A percentile compares a stretch with the other conserved stretches of the same genome.
Conservation (phyloP, 441 rosid species). For the Euphorbia corollata region DNA sequence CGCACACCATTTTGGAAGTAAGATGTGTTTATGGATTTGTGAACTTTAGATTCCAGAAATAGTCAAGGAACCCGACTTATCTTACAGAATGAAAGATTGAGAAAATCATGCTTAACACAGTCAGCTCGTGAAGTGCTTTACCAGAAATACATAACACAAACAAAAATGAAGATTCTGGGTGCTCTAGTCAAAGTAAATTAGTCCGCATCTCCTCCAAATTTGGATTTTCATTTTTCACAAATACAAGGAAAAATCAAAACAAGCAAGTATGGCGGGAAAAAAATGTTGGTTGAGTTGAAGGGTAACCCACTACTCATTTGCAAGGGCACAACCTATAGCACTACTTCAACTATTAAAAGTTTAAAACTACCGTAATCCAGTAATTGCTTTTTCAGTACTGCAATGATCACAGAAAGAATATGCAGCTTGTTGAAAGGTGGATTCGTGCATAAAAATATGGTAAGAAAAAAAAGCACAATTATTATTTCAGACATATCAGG, state of each 20-base stretch:
- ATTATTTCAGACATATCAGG: neutral
- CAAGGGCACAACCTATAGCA: neutral
- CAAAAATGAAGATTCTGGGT: neutral
- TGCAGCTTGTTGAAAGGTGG: no score
- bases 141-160: neutral
- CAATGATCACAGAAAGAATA: neutral
- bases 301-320: neutral
- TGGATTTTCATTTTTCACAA: neutral
- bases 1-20: neutral
- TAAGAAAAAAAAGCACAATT: neutral
- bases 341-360: neutral
- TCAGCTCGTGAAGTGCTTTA: neutral
- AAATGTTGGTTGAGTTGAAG: neutral
- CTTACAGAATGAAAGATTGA: neutral
- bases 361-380: neutral
- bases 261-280: constrained; percentile 1
- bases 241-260: neutral
- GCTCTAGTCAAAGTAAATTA: neutral
- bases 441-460: neutral
- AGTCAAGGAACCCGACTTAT: neutral
- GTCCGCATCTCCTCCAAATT: neutral
- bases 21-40: neutral
- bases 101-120: neutral
- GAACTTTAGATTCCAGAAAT: constrained; percentile 1
- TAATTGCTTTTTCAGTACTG: neutral